Evolutionary conservation across 2,329 filamentous ascomycete species (phyloP), one percentile per base, ranked within the genome.

Genomic region (Penicillium sp.): DNA sequence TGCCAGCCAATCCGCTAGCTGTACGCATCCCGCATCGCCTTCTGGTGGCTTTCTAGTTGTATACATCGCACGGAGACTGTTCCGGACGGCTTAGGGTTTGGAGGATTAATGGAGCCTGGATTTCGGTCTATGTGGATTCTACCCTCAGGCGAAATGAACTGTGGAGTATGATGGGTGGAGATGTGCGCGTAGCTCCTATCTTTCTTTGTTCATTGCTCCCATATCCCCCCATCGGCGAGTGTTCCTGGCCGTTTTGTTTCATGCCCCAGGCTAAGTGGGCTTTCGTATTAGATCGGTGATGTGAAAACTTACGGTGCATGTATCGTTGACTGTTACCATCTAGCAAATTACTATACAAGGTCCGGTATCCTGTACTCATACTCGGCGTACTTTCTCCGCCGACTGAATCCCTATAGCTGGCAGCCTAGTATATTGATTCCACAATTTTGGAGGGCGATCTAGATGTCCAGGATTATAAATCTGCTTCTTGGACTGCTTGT

Each of bases 111-210:
- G 4, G 31, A 26, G 25, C 25, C 5, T 30, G 14, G 17, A 28
- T 46, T 26, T 30, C 3, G 5, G 22, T 37, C 8, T 33, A 17
- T 31, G 17, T 22, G 10, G 17, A 28, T 25, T 46, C 11, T 41
- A n/a, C 53, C 25, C 44, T 56, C 10, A 25, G 19, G 16, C 11
- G 19, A 41, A 52, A 50, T 50, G 35, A 45, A 37, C 35, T 47
- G 61, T 61, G 56, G 58, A 58, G 54, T 25, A 42, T 35, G 30
- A 26, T 36, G 22, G 14, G 50, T 54, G 50, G 58, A 12, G 35
- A 41, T 25, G 31, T 30, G 12, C 35, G 26, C n/a, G 17, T 38
- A 30, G 30, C 31, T 38, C 33, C 41, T 38, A 52, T 56, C 56
- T 42, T 51, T 52, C 37, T 42, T 57, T 54, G 38, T 48, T 53